Conservation (phyloP, 768 basidiomycete genomes). For the Lactarius evosmus region DNA sequence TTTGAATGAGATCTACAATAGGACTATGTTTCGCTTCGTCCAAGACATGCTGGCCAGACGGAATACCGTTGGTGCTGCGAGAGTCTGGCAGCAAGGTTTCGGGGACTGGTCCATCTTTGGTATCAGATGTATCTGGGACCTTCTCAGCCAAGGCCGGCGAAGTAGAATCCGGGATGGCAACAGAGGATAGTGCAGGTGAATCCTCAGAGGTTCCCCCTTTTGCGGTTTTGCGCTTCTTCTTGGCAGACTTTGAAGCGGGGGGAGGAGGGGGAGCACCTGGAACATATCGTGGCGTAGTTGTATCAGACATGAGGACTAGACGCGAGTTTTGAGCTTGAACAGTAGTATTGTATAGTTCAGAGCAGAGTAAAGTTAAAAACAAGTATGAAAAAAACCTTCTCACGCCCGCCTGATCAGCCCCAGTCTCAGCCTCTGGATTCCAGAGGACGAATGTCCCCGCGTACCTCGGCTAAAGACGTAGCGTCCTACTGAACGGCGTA, state of each 20-base stretch:
- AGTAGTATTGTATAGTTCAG: neutral
- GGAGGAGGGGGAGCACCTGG: conserved; percentile 74
- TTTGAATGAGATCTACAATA: conserved; percentile 73
- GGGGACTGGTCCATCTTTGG: conserved; percentile 18
- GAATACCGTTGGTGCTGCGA: conserved; percentile 18
- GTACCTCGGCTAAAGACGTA: neutral
- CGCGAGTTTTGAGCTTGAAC: conserved; percentile 2
- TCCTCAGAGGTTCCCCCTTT: conserved; percentile 40
- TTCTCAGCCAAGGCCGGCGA: conserved; percentile 22
- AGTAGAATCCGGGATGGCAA: conserved; percentile 28
- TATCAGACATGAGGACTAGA: conserved; percentile 36
- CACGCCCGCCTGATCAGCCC: conserved; percentile 8
- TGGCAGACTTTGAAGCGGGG: conserved; percentile 56
- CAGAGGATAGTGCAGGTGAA: conserved; percentile 27
- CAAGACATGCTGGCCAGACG: conserved; percentile 28
- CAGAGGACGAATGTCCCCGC: neutral
- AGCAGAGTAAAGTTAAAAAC: neutral
- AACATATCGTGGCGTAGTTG: conserved; percentile 50
- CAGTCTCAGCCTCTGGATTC: neutral
- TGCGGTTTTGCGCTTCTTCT: conserved; percentile 64
- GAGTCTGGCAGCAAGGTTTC: conserved; percentile 21
- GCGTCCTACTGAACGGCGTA: neutral
- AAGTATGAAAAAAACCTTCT: conserved; percentile 14
- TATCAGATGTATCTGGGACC: conserved; percentile 18
- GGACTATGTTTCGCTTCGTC: conserved; percentile 57